Evolutionary conservation across 2,329 filamentous ascomycete genomes (phyloP).

Genomic region (Pseudogymnoascus sp.): DNA sequence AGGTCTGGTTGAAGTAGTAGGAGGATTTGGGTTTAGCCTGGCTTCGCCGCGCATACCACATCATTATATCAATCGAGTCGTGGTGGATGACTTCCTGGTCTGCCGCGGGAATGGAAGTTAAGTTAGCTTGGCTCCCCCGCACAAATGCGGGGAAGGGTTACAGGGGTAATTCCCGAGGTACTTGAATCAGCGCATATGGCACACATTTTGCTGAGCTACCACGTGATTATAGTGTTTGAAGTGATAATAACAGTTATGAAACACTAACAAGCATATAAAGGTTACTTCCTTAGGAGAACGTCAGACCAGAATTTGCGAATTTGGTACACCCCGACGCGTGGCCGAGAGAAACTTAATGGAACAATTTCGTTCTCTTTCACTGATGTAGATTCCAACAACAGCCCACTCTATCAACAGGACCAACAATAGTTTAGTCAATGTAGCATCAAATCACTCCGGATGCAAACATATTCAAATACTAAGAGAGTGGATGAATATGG

Average conservation of each 20-base stretch:
- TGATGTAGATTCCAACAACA: too few relatives aligned
- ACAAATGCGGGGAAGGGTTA: not conserved
- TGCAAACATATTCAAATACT: too few relatives aligned
- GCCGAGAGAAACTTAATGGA: not conserved
- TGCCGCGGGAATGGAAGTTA: not conserved
- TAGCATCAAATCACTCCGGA: too few relatives aligned
- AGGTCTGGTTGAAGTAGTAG: constrained; percentile 12
- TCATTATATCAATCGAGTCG: constrained; percentile 1
- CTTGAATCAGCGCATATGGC: not conserved
- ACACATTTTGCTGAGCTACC: not conserved
- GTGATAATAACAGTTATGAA: not conserved
- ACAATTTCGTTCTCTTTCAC: not conserved
- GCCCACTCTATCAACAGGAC: too few relatives aligned
- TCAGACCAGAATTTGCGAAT: not conserved
- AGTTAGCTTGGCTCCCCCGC: not conserved
- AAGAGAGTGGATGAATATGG: too few relatives aligned
- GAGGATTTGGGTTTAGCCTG: not conserved
- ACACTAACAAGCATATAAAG: not conserved
- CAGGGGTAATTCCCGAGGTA: constrained; percentile 6
- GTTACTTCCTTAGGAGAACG: not conserved
- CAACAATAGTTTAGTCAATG: too few relatives aligned
- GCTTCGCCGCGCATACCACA: not conserved
- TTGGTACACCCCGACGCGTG: not conserved
- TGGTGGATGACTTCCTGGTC: not conserved
- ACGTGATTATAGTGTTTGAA: not conserved